Evolutionary conservation across 805 yeast genomes (phyloP).

Genomic region (Myxozyma sirexii): DNA sequence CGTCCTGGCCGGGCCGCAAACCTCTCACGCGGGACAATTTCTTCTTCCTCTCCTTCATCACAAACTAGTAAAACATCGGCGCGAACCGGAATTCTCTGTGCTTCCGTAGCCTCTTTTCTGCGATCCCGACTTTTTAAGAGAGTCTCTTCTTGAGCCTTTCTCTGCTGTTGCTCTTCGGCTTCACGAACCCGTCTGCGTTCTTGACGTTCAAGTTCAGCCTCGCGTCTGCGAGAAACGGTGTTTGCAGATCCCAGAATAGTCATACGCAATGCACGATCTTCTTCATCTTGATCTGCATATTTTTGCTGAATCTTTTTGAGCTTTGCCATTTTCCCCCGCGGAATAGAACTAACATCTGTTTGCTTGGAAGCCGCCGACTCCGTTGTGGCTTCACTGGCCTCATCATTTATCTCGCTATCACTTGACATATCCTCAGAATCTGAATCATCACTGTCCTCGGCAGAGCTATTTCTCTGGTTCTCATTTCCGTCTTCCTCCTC

Average conservation of each 20-base stretch:
- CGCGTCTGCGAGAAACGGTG: constrained; percentile 17
- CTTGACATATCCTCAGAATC: constrained; percentile 4
- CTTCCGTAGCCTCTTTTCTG: constrained; percentile 30
- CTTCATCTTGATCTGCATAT: constrained; percentile 90
- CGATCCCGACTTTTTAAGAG: constrained; percentile 44
- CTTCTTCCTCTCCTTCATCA: constrained; percentile 41
- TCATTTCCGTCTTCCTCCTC: constrained; percentile 28
- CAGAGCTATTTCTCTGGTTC: neutral
- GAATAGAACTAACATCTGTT: constrained; percentile 43
- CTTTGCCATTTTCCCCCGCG: constrained; percentile 85
- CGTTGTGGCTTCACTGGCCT: neutral
- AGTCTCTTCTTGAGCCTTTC: constrained; percentile 37
- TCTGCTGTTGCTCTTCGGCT: constrained; percentile 23
- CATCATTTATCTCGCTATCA: constrained; percentile 6
- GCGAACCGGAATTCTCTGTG: constrained; percentile 28
- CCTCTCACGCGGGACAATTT: constrained; percentile 51
- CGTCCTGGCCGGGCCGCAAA: constrained; percentile 37
- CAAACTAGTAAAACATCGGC: constrained; percentile 28
- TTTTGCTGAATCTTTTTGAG: constrained; percentile 78
- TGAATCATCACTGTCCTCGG: constrained; percentile 17
- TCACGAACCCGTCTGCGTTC: constrained; percentile 37
- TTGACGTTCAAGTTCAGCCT: constrained; percentile 25
- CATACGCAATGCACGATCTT: constrained; percentile 74
- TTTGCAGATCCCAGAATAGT: constrained; percentile 83
- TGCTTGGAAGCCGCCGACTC: constrained; percentile 24